Conservation (phyloP, 2,329 filamentous ascomycete species). For the Fonsecaea multimorphosa region DNA sequence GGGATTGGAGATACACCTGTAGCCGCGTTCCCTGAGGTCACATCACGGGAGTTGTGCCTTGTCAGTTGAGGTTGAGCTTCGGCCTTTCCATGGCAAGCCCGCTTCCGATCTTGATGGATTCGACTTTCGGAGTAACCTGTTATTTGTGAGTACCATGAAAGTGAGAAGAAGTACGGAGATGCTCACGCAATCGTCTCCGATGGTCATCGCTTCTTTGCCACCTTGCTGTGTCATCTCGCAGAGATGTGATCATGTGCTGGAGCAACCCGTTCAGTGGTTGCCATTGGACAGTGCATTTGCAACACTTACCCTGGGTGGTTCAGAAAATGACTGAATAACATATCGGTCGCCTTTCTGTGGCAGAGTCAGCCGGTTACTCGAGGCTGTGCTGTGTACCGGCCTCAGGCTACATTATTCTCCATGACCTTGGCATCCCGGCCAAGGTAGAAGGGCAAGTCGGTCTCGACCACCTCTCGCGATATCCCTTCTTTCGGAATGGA, state of each 20-base stretch:
- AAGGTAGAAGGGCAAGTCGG: constrained; percentile 27
- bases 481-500: constrained; percentile 23
- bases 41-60: constrained; percentile 16
- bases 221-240: constrained; percentile 27
- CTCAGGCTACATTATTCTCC: constrained; percentile 20
- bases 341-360: constrained; percentile 22
- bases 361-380: constrained; percentile 6
- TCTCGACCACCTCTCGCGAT: constrained; percentile 28
- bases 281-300: not conserved
- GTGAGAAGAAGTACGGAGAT: not conserved
- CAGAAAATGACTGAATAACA: constrained; percentile 19
- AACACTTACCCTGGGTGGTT: constrained; percentile 17
- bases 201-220: constrained; percentile 27
- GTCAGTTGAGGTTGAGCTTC: constrained; percentile 8
- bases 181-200: constrained; percentile 18
- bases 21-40: not conserved
- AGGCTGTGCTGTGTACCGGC: not conserved
- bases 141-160: not conserved
- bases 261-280: constrained; percentile 2
- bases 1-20: constrained; percentile 12
- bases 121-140: constrained; percentile 24
- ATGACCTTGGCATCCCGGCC: constrained; percentile 26
- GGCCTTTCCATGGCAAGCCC: constrained; percentile 14
- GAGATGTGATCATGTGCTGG: constrained; percentile 22
- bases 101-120: constrained; percentile 24